A percentile compares a stretch with the other conserved stretches of the same genome.
These are phyloP conservation scores for Saccharomycopsis javanensis DNA, from an alignment of 805 yeast genomes.

Conservation along the genomic window DNA sequence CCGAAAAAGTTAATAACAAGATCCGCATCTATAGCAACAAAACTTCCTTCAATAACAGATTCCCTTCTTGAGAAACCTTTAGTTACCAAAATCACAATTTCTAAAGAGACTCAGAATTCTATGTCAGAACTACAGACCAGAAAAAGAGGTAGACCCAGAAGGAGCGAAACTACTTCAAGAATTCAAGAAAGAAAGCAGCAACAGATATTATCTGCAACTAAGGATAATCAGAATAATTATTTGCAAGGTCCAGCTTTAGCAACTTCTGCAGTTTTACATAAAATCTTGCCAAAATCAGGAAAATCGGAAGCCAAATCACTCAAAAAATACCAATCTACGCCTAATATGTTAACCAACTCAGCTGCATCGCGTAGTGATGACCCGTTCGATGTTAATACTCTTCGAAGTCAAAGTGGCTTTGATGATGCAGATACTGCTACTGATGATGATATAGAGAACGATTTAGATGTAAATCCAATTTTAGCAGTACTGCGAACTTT, in stretches of 20 bases:
- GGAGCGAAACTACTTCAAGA: neutral
- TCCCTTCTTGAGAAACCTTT: neutral
- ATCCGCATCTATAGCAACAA: conserved; percentile 6
- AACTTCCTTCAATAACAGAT: conserved; percentile 12
- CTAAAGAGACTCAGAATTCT: neutral
- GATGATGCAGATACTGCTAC: neutral
- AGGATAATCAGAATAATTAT: neutral
- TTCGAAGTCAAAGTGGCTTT: neutral
- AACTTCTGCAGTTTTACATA: neutral
- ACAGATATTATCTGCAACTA: neutral
- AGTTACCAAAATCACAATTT: neutral
- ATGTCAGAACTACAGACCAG: conserved; percentile 9
- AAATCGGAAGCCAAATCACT: neutral
- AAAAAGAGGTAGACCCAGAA: conserved; percentile 25
- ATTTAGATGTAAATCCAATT: neutral
- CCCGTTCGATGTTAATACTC: neutral
- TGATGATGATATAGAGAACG: neutral
- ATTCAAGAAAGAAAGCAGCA: neutral
- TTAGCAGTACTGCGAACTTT: neutral
- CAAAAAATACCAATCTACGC: neutral
- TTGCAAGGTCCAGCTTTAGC: neutral
- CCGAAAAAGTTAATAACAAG: conserved; percentile 9
- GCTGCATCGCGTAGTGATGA: neutral
- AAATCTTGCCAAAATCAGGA: neutral
- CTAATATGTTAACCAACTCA: neutral